Evolutionary conservation across 352 stramenopile genomes (phyloP).

Genomic region (Phytophthora fragariae): DNA sequence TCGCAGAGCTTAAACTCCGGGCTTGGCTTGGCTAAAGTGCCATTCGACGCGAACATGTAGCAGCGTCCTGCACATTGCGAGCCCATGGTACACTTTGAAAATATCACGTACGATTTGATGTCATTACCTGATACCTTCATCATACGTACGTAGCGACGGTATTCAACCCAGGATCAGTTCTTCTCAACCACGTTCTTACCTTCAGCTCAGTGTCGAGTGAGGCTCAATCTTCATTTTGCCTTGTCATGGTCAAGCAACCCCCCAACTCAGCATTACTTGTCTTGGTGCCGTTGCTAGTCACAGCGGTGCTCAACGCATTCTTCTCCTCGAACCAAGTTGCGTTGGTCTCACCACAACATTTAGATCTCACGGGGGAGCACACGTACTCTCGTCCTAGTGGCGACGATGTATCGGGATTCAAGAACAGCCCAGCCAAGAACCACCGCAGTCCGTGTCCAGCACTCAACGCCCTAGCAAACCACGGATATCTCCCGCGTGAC

Average conservation of each 20-base stretch:
- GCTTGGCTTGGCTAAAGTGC: slow-evolving; percentile 21
- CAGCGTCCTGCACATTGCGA: neutral
- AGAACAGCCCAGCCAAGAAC: slow-evolving; percentile 38
- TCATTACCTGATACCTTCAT: neutral
- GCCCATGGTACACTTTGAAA: neutral
- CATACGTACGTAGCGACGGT: slow-evolving; percentile 4
- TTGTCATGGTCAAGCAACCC: slow-evolving; percentile 21
- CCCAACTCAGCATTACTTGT: slow-evolving; percentile 17
- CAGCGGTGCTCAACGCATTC: slow-evolving; percentile 16
- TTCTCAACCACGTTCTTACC: slow-evolving; percentile 18
- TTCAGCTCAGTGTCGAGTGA: neutral
- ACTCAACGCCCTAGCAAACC: slow-evolving; percentile 73
- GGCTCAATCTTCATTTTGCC: slow-evolving; percentile 18
- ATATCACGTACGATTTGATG: neutral
- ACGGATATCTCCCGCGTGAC: slow-evolving; percentile 63
- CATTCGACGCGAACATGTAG: no score
- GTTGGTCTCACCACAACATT: neutral
- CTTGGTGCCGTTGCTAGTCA: slow-evolving; percentile 18
- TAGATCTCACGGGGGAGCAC: slow-evolving; percentile 27
- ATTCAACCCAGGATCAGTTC: slow-evolving; percentile 16
- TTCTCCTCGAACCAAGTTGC: slow-evolving; percentile 1
- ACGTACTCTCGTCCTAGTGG: slow-evolving; percentile 47
- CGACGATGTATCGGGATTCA: slow-evolving; percentile 46
- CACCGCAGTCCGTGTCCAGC: slow-evolving; percentile 65
- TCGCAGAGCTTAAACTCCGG: slow-evolving; percentile 51